Conservation (phyloP, 2,329 filamentous ascomycete species). For the Talaromyces rugulosus region DNA sequence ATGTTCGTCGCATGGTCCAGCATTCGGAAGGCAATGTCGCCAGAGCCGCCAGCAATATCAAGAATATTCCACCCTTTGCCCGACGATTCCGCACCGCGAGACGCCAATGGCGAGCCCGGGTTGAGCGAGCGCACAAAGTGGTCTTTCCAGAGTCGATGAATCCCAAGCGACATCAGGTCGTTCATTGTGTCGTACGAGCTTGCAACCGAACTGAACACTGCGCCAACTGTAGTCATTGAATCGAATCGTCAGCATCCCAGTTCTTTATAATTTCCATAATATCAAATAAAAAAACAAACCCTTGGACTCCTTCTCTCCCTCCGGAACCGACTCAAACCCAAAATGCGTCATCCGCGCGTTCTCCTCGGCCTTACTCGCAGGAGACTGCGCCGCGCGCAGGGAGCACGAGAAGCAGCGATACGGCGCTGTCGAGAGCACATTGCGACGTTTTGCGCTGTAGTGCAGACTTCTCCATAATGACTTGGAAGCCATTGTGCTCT, state of each 20-base stretch:
- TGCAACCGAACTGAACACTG: conserved; percentile 92
- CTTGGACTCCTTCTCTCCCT: conserved; percentile 69
- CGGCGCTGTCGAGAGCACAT: conserved; percentile 23
- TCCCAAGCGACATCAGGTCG: conserved; percentile 96
- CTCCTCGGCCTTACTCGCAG: conserved; percentile 31
- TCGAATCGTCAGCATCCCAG: neutral
- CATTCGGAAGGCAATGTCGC: conserved; percentile 96
- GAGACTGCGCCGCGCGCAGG: conserved; percentile 28
- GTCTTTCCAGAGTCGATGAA: conserved; percentile 96
- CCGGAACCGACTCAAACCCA: conserved; percentile 79
- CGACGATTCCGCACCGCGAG: conserved; percentile 23
- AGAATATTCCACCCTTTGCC: conserved; percentile 68
- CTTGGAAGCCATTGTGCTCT: conserved; percentile 28
- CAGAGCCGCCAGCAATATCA: conserved; percentile 94
- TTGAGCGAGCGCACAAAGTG: conserved; percentile 91
- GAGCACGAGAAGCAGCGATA: conserved; percentile 52
- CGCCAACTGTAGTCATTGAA: conserved; percentile 57
- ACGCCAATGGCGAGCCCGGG: conserved; percentile 59
- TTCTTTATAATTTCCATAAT: neutral
- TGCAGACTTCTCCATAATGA: conserved; percentile 34
- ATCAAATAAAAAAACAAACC: conserved; percentile 47
- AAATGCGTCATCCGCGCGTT: conserved; percentile 74
- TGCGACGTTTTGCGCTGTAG: conserved; percentile 28
- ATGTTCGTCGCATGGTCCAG: conserved; percentile 79
- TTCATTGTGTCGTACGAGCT: conserved; percentile 98